Conservation (phyloP, 768 basidiomycete species). For the Cystobasidium onofrii region DNA sequence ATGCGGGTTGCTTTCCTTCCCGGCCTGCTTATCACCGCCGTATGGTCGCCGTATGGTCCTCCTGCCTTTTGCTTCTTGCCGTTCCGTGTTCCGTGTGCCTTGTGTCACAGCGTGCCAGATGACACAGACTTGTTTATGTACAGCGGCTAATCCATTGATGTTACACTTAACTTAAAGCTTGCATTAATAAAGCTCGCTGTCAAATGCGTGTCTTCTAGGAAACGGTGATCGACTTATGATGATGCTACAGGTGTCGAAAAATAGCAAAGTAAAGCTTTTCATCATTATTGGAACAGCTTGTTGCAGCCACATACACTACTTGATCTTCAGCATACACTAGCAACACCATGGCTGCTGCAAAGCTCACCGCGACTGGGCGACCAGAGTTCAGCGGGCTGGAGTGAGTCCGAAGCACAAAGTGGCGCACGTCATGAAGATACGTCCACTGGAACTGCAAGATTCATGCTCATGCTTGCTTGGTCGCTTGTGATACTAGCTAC, state of each 20-base stretch:
- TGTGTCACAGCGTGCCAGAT: not conserved
- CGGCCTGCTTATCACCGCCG: not conserved
- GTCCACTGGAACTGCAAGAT: not conserved
- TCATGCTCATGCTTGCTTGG: not conserved
- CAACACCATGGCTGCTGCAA: not conserved
- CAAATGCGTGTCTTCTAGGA: not conserved
- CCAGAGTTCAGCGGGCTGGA: not conserved
- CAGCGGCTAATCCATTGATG: not conserved
- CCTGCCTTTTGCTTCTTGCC: too few relatives aligned
- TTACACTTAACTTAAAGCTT: not conserved
- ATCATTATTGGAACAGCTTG: too few relatives aligned
- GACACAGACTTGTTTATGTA: not conserved
- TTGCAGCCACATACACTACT: too few relatives aligned
- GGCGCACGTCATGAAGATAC: not conserved
- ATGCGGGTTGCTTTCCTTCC: not conserved
- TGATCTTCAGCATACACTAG: not conserved
- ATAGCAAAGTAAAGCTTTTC: too few relatives aligned
- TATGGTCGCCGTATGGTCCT: too few relatives aligned
- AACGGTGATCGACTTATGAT: not conserved
- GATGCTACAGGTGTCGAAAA: too few relatives aligned
- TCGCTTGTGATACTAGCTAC: conserved; percentile 1
- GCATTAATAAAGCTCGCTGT: not conserved
- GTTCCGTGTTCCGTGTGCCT: not conserved
- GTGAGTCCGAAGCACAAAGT: not conserved
- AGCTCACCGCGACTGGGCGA: conserved; percentile 17